A percentile compares a stretch with the other conserved stretches of the same genome.
Conservation (phyloP, 169 alveolate genomes). For the Eimeria praecox region DNA sequence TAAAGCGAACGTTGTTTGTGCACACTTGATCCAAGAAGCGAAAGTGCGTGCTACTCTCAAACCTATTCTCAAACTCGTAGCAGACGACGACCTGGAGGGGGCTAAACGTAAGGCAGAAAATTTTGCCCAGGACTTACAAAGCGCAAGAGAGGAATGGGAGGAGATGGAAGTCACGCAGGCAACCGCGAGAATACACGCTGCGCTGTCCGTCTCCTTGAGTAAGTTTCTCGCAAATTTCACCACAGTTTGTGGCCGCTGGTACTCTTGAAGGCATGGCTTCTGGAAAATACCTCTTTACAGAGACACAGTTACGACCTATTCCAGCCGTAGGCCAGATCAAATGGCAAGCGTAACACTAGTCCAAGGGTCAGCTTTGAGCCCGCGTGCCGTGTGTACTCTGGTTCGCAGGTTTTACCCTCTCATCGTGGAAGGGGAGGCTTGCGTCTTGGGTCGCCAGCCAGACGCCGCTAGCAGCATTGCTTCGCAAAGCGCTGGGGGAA, state of each 20-base stretch:
- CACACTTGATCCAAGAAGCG: not conserved
- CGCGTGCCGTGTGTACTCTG: not conserved
- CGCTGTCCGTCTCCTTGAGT: constrained; percentile 40
- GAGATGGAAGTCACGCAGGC: constrained; percentile 26
- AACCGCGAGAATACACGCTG: constrained; percentile 6
- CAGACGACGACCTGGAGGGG: not conserved
- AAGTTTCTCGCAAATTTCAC: not conserved
- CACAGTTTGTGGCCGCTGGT: not conserved
- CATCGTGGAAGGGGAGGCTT: constrained; percentile 44
- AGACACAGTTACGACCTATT: not conserved
- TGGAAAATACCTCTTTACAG: not conserved
- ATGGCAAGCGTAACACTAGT: not conserved
- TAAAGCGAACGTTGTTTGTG: constrained; percentile 50
- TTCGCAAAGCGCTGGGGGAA: constrained; percentile 52
- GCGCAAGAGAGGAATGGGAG: not conserved
- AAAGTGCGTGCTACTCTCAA: constrained; percentile 36
- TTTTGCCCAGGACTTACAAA: not conserved
- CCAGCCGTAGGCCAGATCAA: not conserved
- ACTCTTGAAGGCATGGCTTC: not conserved
- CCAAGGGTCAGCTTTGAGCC: not conserved
- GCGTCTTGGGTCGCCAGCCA: not conserved
- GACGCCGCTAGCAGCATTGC: not conserved
- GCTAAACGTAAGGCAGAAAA: not conserved
- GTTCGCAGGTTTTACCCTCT: constrained; percentile 34
- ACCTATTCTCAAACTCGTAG: constrained; percentile 27